Evolutionary conservation across 2,329 filamentous ascomycete genomes (phyloP).

Genomic region (Pseudocercospora eumusae): DNA sequence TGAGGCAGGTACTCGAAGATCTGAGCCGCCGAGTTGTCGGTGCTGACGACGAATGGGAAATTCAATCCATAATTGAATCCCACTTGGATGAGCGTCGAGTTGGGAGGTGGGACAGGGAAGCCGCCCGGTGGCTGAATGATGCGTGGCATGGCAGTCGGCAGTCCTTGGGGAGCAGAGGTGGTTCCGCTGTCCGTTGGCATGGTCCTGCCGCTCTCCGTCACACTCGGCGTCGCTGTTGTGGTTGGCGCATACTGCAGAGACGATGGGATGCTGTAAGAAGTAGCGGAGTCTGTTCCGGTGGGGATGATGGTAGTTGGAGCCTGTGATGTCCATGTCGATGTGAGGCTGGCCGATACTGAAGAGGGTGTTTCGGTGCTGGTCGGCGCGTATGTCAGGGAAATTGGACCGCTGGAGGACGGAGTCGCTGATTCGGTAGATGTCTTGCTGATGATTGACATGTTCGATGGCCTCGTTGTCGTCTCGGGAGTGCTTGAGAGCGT

Average conservation of each 20-base stretch:
- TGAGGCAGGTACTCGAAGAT: conserved; percentile 77
- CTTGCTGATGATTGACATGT: conserved; percentile 9
- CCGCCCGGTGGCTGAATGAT: conserved; percentile 71
- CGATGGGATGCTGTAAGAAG: conserved; percentile 56
- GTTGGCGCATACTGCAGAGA: conserved; percentile 62
- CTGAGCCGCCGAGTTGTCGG: conserved; percentile 73
- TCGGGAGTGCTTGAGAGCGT: conserved; percentile 14
- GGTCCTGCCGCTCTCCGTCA: conserved; percentile 18
- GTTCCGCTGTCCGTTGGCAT: conserved; percentile 47
- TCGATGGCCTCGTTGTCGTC: not conserved
- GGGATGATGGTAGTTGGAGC: conserved; percentile 47
- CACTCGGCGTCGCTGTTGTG: conserved; percentile 30
- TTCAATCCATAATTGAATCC: conserved; percentile 80
- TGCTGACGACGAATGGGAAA: conserved; percentile 76
- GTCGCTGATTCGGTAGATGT: conserved; percentile 11
- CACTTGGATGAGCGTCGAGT: conserved; percentile 74
- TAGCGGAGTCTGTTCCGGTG: conserved; percentile 51
- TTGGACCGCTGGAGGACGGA: conserved; percentile 12
- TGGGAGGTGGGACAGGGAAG: conserved; percentile 57
- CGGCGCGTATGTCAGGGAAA: conserved; percentile 5
- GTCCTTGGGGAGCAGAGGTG: conserved; percentile 50
- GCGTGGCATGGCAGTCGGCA: conserved; percentile 69
- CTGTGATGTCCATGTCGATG: conserved; percentile 26
- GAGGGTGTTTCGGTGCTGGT: conserved; percentile 19
- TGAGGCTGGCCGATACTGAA: conserved; percentile 15